A percentile compares a stretch with the other conserved stretches of the same genome.
Conservation (phyloP, 768 basidiomycete genomes). For the Naganishia vishniacii region DNA sequence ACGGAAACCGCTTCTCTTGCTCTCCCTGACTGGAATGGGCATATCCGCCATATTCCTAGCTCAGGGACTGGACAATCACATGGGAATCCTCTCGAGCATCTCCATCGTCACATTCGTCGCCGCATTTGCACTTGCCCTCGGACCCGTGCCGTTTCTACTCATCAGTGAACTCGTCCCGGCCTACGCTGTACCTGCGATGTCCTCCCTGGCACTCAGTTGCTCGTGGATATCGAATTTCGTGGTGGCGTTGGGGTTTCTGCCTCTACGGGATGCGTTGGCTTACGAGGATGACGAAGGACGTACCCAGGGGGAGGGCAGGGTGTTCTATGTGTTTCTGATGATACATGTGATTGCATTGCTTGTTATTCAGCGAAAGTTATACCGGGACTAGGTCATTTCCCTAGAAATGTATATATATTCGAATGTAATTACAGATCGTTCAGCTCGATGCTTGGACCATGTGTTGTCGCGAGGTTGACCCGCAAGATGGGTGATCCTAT, state of each 20-base stretch:
- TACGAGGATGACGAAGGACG: slow-evolving; percentile 40
- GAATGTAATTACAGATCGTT: slow-evolving; percentile 53
- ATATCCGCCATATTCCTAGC: slow-evolving; percentile 65
- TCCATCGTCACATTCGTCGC: slow-evolving; percentile 74
- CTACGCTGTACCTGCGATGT: slow-evolving; percentile 73
- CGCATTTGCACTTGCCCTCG: slow-evolving; percentile 86
- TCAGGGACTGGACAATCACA: slow-evolving; percentile 61
- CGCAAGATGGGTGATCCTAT: slow-evolving; percentile 70
- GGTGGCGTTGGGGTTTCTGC: slow-evolving; percentile 78
- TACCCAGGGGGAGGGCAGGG: slow-evolving; percentile 66
- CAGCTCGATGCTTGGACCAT: slow-evolving; percentile 84
- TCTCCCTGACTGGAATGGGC: slow-evolving; percentile 65
- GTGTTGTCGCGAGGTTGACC: slow-evolving; percentile 75
- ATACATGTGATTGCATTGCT: slow-evolving; percentile 51
- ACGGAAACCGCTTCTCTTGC: slow-evolving; percentile 61
- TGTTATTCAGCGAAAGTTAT: slow-evolving; percentile 32
- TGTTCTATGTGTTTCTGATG: slow-evolving; percentile 77
- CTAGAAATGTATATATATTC: neutral
- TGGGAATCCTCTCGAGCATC: slow-evolving; percentile 61
- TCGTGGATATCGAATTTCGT: slow-evolving; percentile 81
- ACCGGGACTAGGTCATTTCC: slow-evolving; percentile 1
- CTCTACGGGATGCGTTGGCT: slow-evolving; percentile 65
- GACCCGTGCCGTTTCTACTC: slow-evolving; percentile 87
- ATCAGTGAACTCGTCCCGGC: slow-evolving; percentile 78
- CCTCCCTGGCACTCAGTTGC: slow-evolving; percentile 65